Conservation (phyloP, 495 filamentous ascomycete species). For the Beverwykella pulmonaria region DNA sequence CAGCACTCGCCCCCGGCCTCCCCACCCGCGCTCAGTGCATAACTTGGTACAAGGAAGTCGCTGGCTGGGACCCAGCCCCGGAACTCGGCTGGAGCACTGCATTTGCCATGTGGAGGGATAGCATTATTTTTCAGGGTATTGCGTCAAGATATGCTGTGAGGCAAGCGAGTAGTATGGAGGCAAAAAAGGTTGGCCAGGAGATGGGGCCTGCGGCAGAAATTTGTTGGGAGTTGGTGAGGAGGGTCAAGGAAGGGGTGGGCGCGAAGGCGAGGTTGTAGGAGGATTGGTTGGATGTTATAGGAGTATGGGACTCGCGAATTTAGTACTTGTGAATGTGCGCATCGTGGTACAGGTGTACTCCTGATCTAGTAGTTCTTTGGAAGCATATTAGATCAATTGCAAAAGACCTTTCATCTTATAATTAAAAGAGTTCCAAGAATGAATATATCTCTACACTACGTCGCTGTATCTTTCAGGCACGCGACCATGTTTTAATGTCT, state of each 20-base stretch:
- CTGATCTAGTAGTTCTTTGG: no score
- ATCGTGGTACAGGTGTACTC: no score
- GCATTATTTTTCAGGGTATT: conserved; percentile 88
- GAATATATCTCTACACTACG: no score
- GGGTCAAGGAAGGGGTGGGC: conserved; percentile 44
- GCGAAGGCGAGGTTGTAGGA: conserved; percentile 9
- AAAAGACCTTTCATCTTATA: no score
- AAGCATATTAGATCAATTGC: no score
- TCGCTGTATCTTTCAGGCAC: no score
- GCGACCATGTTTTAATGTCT: no score
- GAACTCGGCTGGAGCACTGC: conserved; percentile 61
- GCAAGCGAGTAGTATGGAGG: conserved; percentile 85
- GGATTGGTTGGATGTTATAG: no score
- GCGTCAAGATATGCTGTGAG: conserved; percentile 74
- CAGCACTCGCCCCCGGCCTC: conserved; percentile 58
- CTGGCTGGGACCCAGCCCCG: conserved; percentile 63
- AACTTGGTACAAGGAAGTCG: conserved; percentile 69
- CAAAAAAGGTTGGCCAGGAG: conserved; percentile 64
- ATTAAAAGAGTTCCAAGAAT: no score
- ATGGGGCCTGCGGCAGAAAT: conserved; percentile 65
- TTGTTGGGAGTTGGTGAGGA: conserved; percentile 66
- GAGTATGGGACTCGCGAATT: no score
- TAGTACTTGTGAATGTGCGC: no score
- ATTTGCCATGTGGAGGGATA: conserved; percentile 66
- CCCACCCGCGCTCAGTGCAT: conserved; percentile 69